Evolutionary conservation across 179 eudicot genomes (phyloP), one percentile per base, ranked within the genome.

Genomic region (Actinidia arguta): DNA sequence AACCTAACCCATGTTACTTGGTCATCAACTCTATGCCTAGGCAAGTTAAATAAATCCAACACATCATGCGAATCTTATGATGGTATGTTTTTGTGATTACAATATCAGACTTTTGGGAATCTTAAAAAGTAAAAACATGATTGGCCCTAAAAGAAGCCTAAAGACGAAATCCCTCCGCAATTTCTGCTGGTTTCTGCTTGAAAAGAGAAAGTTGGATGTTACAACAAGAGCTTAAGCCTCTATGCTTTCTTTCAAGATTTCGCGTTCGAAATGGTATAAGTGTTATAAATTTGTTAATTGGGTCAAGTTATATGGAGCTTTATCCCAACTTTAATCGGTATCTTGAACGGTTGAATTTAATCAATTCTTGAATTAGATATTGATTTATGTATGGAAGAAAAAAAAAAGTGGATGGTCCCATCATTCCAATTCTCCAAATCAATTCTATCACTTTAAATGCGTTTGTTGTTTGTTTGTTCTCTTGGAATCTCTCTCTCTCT

Each of bases 71-170:
- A 47, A 67, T 44, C 46, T 47, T 31, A 31, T 31, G 46, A 36
- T 66, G 27, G 71, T 66, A 31, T 66, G 27, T 31, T 25, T 66
- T 66, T 66, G 36, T 66, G 46, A 31, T 25, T 5, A 1, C 71
- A 27, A n/a, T 66, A 66, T 16, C 16, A 46, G 22, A 27, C 20
- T n/a, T 6, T 67, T 36, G 72, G 72, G n/a, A 67, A 67, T 67
- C 72, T 67, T 67, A 22, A 67, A 67, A 67, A 67, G 48, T 22
- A n/a, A 67, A 67, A 18, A 18, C 6, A 14, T 67, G 72, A 39
- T 67, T 16, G 72, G 72, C 72, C 72, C 72, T 67, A 39, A 25
- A 62, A 22, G 72, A 67, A 31, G 72, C 72, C 72, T 67, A 67
- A 27, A 67, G 72, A 67, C 7, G 72, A 67, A 67, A 67, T 6